A percentile compares a stretch with the other conserved stretches of the same genome.
These are phyloP conservation scores for Solanum sparsipilum DNA, from an alignment of 257 asterid species.

Conservation along the genomic window DNA sequence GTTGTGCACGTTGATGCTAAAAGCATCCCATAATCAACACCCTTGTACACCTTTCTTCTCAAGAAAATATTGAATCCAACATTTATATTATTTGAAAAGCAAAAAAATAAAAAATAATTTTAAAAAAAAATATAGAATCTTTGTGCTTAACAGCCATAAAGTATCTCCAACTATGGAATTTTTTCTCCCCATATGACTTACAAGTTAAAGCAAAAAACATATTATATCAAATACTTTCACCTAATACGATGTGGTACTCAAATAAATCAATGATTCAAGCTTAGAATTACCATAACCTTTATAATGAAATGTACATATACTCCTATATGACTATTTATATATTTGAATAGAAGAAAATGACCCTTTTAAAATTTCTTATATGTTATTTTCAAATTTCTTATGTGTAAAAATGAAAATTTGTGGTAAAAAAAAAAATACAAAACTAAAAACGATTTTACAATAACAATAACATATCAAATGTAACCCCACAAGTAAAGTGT, in stretches of 20 bases:
- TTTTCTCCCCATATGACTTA: background rate
- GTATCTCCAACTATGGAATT: background rate
- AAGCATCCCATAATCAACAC: background rate
- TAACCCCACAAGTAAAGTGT: background rate
- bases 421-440: background rate
- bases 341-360: background rate
- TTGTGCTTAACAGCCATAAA: background rate
- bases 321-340: background rate
- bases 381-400: background rate
- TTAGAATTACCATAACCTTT: background rate
- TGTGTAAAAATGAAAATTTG: background rate
- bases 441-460: background rate
- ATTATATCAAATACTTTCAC: background rate
- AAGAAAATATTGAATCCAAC: background rate
- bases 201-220: background rate
- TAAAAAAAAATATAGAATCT: background rate
- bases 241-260: background rate
- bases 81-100: background rate
- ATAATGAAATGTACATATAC: background rate
- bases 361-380: background rate
- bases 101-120: background rate
- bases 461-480: background rate
- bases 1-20: constrained; percentile 5
- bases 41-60: background rate
- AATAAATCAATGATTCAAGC: background rate